Conservation (phyloP, 2,329 filamentous ascomycete species). For the Clarireedia monteithiana region DNA sequence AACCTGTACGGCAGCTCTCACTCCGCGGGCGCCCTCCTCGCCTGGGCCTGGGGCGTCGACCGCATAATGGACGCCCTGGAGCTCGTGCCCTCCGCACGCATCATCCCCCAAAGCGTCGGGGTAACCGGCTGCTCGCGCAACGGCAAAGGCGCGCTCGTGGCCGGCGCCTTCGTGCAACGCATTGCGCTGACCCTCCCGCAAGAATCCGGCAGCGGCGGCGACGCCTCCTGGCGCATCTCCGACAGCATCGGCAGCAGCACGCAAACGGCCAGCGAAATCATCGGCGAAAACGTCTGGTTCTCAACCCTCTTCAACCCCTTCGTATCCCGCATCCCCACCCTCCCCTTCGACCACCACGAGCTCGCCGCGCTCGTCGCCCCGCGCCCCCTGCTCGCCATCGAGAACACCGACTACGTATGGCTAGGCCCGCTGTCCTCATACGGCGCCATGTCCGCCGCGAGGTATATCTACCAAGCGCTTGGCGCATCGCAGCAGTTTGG, state of each 20-base stretch:
- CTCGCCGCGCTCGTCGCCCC: conserved; percentile 52
- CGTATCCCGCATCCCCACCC: conserved; percentile 35
- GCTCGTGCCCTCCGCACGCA: conserved; percentile 35
- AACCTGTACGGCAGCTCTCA: conserved; percentile 47
- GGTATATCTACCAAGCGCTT: conserved; percentile 46
- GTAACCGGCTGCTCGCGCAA: conserved; percentile 58
- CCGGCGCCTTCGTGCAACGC: conserved; percentile 48
- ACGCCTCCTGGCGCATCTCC: conserved; percentile 53
- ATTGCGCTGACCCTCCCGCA: conserved; percentile 55
- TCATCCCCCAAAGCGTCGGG: conserved; percentile 43
- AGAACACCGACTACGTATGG: conserved; percentile 43
- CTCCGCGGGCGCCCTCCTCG: conserved; percentile 49
- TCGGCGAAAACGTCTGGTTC: conserved; percentile 57
- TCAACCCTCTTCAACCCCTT: conserved; percentile 46
- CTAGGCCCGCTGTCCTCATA: conserved; percentile 45
- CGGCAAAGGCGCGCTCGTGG: conserved; percentile 56
- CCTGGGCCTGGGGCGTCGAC: conserved; percentile 57
- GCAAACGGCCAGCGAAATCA: conserved; percentile 51
- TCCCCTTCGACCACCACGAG: conserved; percentile 51
- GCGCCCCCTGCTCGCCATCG: conserved; percentile 46
- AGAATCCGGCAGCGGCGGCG: conserved; percentile 53
- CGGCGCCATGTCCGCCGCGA: conserved; percentile 45
- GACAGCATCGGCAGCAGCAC: conserved; percentile 47
- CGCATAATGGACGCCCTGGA: conserved; percentile 54
- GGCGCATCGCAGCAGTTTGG: conserved; percentile 45